These are phyloP conservation scores for Russula griseocarnosa DNA, from an alignment of 768 basidiomycete genomes.

Conservation along the genomic window DNA sequence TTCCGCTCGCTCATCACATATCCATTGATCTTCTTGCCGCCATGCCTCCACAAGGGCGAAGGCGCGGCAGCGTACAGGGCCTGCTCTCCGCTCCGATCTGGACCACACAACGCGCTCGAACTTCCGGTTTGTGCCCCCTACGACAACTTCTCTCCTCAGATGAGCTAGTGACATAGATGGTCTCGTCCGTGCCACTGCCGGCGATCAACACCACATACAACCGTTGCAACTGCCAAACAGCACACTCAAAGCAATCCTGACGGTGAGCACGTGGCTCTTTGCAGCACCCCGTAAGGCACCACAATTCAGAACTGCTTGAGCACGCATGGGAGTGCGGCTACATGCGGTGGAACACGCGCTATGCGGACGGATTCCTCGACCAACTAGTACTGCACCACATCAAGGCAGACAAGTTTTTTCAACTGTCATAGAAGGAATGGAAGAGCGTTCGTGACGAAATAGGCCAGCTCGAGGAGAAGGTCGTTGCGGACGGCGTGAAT, in stretches of 20 bases:
- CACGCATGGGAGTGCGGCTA: conserved; percentile 16
- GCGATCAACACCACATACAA: conserved; percentile 13
- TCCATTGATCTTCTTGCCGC: conserved; percentile 10
- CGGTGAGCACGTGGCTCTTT: conserved; percentile 26
- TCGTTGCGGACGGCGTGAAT: conserved; percentile 13
- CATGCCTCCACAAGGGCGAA: neutral
- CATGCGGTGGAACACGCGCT: neutral
- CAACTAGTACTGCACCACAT: neutral
- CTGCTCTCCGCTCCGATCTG: conserved; percentile 25
- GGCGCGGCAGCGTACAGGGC: conserved; percentile 11
- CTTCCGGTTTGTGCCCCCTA: conserved; percentile 11
- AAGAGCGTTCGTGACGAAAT: conserved; percentile 7
- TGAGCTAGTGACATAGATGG: neutral
- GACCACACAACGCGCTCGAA: neutral
- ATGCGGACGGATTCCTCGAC: conserved; percentile 5
- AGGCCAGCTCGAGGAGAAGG: conserved; percentile 23
- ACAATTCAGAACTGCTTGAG: conserved; percentile 14
- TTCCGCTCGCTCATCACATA: conserved; percentile 13
- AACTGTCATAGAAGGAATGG: conserved; percentile 7
- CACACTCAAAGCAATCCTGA: conserved; percentile 11
- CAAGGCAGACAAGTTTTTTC: neutral
- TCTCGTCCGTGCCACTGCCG: conserved; percentile 13
- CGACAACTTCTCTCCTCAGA: conserved; percentile 9
- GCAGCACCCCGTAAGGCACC: conserved; percentile 19
- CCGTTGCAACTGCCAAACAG: conserved; percentile 19